These are phyloP conservation scores for Coprinellus micaceus DNA, from an alignment of 768 basidiomycete genomes.

Conservation along the genomic window DNA sequence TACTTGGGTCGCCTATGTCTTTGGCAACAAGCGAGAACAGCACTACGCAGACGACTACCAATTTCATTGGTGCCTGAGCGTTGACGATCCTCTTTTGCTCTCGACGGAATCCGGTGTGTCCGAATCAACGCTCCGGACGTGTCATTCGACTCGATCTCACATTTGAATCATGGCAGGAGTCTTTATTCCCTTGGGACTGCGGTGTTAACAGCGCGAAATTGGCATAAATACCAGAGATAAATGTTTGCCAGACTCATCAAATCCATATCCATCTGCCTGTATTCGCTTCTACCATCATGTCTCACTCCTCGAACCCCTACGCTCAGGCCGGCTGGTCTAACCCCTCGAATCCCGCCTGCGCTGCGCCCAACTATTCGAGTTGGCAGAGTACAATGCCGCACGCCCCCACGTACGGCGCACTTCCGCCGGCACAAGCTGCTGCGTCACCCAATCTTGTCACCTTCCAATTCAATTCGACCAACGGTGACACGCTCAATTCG, in stretches of 20 bases:
- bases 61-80: conserved; percentile 1
- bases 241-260: background rate
- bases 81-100: background rate
- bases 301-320: conserved; percentile 17
- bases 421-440: conserved; percentile 15
- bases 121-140: background rate
- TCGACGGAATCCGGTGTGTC: conserved; percentile 5
- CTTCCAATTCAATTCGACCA: conserved; percentile 15
- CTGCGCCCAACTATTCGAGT: background rate
- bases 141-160: background rate
- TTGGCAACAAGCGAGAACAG: background rate
- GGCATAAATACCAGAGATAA: background rate
- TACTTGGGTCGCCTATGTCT: background rate
- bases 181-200: background rate
- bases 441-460: conserved; percentile 18
- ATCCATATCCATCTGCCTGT: background rate
- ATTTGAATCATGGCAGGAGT: background rate
- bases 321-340: conserved; percentile 21
- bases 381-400: conserved; percentile 8
- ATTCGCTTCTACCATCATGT: background rate
- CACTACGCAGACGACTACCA: background rate
- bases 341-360: conserved; percentile 6
- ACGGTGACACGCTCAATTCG: conserved; percentile 19
- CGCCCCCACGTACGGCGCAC: conserved; percentile 18
- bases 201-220: background rate